phyloP scores from a whole-genome alignment of 228 moss, liverwort and hornwort species.

The Sphagnum fallax region DNA sequence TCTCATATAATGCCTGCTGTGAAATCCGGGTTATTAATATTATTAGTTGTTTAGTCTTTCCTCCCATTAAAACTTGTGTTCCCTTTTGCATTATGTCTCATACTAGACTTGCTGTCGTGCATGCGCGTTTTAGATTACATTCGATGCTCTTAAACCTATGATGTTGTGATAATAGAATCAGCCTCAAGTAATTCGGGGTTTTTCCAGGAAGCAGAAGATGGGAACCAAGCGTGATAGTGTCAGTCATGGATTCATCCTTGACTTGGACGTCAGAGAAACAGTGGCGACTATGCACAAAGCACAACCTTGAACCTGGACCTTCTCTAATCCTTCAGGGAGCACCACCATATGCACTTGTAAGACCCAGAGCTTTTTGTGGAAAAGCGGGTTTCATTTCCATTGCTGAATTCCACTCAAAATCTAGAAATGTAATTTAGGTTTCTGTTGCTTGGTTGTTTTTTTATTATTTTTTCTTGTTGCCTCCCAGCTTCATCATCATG shows the following conservation, averaged over 20 bases:
- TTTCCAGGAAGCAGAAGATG: conserved; percentile 25
- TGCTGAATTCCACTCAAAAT: no score
- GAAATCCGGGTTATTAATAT: background rate
- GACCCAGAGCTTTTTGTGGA: conserved; percentile 5
- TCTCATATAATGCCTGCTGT: conserved; percentile 4
- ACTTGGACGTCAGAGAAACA: conserved; percentile 59
- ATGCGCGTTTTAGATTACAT: no score
- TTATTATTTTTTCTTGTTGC: no score
- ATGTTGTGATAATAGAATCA: background rate
- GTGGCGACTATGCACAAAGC: conserved; percentile 47
- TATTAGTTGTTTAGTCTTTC: no score
- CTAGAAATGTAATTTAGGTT: no score
- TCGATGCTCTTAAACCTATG: background rate
- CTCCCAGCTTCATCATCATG: no score
- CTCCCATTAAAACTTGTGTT: no score
- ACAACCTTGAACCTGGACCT: conserved; percentile 45
- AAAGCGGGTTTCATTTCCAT: no score
- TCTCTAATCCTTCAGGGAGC: conserved; percentile 58
- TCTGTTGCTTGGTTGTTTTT: no score
- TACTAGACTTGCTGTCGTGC: no score
- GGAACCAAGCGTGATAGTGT: conserved; percentile 10
- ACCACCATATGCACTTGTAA: conserved; percentile 69
- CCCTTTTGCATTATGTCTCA: no score
- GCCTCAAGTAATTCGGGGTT: conserved; percentile 2
- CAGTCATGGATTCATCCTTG: conserved; percentile 12